Evolutionary conservation across 129 eudicot genomes (phyloP).

Genomic region (Daucus carota): DNA sequence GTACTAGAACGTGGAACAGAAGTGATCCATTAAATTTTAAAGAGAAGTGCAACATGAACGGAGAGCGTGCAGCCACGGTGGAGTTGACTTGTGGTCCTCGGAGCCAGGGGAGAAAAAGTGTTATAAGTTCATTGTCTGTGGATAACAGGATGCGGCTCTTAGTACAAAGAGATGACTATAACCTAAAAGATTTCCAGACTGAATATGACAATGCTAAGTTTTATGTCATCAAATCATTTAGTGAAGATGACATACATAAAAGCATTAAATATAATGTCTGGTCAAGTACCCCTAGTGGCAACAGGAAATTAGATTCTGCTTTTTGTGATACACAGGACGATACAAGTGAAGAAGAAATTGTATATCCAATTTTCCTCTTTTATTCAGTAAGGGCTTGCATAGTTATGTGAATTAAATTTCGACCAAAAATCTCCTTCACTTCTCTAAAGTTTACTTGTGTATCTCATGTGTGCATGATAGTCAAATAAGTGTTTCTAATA

Average conservation of each 20-base stretch:
- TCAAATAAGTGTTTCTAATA: background rate
- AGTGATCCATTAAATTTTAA: constrained; percentile 36
- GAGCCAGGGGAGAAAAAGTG: constrained; percentile 22
- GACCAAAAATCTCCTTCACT: background rate
- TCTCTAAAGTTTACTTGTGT: background rate
- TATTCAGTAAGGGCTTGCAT: constrained; percentile 50
- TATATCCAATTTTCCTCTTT: constrained; percentile 70
- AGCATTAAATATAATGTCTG: constrained; percentile 70
- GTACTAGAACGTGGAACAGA: constrained; percentile 46
- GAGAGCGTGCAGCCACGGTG: constrained; percentile 31
- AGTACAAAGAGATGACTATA: constrained; percentile 33
- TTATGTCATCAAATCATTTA: constrained; percentile 68
- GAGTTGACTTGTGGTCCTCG: constrained; percentile 82
- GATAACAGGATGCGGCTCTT: constrained; percentile 28
- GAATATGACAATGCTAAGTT: constrained; percentile 66
- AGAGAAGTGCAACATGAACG: constrained; percentile 37
- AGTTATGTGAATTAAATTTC: background rate
- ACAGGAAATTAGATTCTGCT: constrained; percentile 62
- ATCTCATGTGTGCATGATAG: background rate
- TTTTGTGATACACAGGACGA: constrained; percentile 50
- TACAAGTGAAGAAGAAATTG: constrained; percentile 33
- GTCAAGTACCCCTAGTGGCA: constrained; percentile 93
- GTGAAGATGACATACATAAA: constrained; percentile 87
- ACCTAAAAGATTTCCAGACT: constrained; percentile 42
- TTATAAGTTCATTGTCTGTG: constrained; percentile 16